Conservation (phyloP, 2,329 filamentous ascomycete genomes). For the Talaromyces sp. region DNA sequence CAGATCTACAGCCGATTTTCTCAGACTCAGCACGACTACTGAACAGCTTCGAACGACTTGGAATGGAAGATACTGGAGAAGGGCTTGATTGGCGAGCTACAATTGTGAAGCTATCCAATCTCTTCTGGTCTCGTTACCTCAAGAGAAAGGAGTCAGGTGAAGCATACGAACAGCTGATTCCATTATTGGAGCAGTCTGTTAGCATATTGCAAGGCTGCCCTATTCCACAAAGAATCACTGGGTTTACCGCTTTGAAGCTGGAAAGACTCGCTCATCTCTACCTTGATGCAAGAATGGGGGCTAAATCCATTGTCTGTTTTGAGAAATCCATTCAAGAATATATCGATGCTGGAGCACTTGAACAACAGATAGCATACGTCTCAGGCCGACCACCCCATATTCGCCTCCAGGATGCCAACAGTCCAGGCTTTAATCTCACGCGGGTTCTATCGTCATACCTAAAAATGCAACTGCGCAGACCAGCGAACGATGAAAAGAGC, state of each 20-base stretch:
- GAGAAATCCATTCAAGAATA: slow-evolving; percentile 38
- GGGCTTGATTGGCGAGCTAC: slow-evolving; percentile 24
- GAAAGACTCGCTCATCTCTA: slow-evolving; percentile 42
- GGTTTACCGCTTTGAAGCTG: slow-evolving; percentile 40
- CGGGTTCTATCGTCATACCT: slow-evolving; percentile 34
- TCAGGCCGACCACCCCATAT: slow-evolving; percentile 23
- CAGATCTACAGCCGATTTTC: slow-evolving; percentile 32
- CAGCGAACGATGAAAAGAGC: slow-evolving; percentile 20
- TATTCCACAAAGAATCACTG: slow-evolving; percentile 30
- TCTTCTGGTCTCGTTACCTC: slow-evolving; percentile 45
- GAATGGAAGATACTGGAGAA: slow-evolving; percentile 11
- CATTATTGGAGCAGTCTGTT: slow-evolving; percentile 38
- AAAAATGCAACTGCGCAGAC: slow-evolving; percentile 32
- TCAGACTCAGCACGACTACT: slow-evolving; percentile 36
- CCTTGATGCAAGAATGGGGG: slow-evolving; percentile 32
- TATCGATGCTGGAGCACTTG: slow-evolving; percentile 34
- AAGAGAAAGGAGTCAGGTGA: slow-evolving; percentile 37
- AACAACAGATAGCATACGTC: slow-evolving; percentile 25
- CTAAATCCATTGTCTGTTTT: slow-evolving; percentile 35
- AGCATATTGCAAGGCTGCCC: slow-evolving; percentile 32
- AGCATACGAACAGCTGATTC: slow-evolving; percentile 31
- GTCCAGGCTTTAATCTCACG: slow-evolving; percentile 31
- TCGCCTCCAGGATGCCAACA: slow-evolving; percentile 32
- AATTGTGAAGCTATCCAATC: slow-evolving; percentile 41
- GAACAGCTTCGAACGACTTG: slow-evolving; percentile 21